Evolutionary conservation across 1,284 basidiomycete genomes (phyloP), one percentile per base, ranked within the genome.

Genomic region (Megacollybia platyphylla): DNA sequence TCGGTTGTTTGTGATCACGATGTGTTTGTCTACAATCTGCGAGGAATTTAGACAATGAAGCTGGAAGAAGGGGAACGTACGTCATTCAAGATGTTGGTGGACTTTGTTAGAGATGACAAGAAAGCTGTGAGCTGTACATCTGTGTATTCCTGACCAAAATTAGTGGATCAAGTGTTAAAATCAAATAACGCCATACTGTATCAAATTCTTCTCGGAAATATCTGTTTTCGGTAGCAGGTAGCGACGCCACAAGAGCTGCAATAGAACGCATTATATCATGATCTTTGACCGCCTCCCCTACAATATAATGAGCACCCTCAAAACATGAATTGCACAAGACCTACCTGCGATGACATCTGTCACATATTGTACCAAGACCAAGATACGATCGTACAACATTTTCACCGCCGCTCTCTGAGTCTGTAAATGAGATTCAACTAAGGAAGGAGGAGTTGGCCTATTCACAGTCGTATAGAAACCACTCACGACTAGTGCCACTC

Each of bases 351-450:
- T 67, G 7, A 86, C 82, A 29, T 76, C 77, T 1, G 73, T 62
- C 18, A 96, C 77, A 60, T 98, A 97, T 56, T 79, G 72, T 5
- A 88, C 76, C 5, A 97, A 73, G 2, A 92, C 64, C 38, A 79
- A 53, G 45, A 97, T 88, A 42, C 94, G 79, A 52, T 96, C 90
- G 52, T 93, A 79, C 46, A 98, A 71, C 91, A 97, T 97, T 56
- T 87, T 85, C 45, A 97, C 86, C 6, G 96, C 94, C 43, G 91
- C 91, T 49, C 92, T 73, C 61, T 97, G 93, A 5, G 90, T 87
- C 44, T 86, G 82, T 41, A 97, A 64, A 62, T 89, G 85, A 0
- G 88, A 84, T 50, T 94, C 78, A 60, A 94, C 93, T 97, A 56
- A 8, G 39, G 30, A 7, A 28, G 24, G 32, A 40, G 26, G 42